Percentiles rank a stretch among this genome's conserved stretches.
Evolutionary conservation across 768 basidiomycete species (phyloP).

Genomic region (Rhodocollybia butyracea): DNA sequence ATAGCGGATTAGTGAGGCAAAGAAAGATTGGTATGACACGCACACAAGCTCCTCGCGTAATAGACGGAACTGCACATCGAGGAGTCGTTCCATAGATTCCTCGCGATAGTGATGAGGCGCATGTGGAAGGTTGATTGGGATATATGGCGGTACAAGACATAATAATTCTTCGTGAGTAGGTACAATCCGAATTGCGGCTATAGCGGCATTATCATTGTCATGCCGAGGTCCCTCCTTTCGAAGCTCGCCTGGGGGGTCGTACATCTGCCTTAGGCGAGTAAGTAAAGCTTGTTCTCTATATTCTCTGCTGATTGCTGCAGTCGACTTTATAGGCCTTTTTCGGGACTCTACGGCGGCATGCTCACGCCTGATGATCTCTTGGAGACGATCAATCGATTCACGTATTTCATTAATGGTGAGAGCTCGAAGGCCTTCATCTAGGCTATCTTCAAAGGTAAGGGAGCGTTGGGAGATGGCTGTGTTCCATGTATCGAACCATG

Average conservation of each 20-base stretch:
- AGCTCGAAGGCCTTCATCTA: slow-evolving; percentile 32
- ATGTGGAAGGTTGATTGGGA: slow-evolving; percentile 56
- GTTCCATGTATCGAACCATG: slow-evolving; percentile 50
- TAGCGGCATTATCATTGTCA: slow-evolving; percentile 61
- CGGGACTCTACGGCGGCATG: slow-evolving; percentile 28
- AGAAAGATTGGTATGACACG: slow-evolving; percentile 21
- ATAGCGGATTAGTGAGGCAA: neutral
- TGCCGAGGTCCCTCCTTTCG: slow-evolving; percentile 55
- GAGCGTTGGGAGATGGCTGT: slow-evolving; percentile 32
- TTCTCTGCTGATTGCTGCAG: neutral
- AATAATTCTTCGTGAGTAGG: slow-evolving; percentile 69
- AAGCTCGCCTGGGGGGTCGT: slow-evolving; percentile 53
- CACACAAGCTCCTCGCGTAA: slow-evolving; percentile 71
- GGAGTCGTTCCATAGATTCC: slow-evolving; percentile 58
- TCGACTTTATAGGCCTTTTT: slow-evolving; percentile 12
- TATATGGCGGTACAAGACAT: slow-evolving; percentile 43
- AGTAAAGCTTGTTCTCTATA: slow-evolving; percentile 30
- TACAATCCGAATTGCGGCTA: slow-evolving; percentile 58
- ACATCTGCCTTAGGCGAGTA: slow-evolving; percentile 36
- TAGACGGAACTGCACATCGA: slow-evolving; percentile 75
- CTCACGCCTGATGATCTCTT: slow-evolving; percentile 50
- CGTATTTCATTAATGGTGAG: slow-evolving; percentile 28
- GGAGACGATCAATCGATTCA: slow-evolving; percentile 18
- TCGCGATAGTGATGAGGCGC: slow-evolving; percentile 61
- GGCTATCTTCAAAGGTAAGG: slow-evolving; percentile 43